These are phyloP conservation scores for Rhizomucor pusillus DNA, from an alignment of 371 early-diverging fungal genomes.

Conservation along the genomic window DNA sequence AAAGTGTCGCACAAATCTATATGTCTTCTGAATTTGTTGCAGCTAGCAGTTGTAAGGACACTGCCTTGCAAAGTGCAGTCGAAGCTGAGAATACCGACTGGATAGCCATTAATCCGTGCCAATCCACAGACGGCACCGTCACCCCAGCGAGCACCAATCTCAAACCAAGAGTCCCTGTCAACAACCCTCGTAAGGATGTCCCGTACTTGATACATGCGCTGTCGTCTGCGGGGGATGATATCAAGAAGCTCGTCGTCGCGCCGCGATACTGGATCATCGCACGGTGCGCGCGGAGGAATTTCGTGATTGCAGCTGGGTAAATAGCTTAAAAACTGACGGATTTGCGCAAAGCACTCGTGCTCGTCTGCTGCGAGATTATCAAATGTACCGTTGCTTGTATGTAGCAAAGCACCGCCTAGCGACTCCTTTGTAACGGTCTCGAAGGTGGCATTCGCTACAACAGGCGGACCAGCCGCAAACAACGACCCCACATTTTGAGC, in stretches of 20 bases:
- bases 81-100: conserved; percentile 41
- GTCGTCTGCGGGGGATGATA: conserved; percentile 39
- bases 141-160: conserved; percentile 45
- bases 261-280: conserved; percentile 22
- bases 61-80: conserved; percentile 39
- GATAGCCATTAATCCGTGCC: conserved; percentile 32
- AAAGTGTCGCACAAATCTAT: conserved; percentile 47
- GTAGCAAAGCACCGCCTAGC: conserved; percentile 36
- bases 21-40: conserved; percentile 43
- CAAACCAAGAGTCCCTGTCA: conserved; percentile 40
- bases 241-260: conserved; percentile 33
- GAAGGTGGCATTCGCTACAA: conserved; percentile 42
- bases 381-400: conserved; percentile 40
- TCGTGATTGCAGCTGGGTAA: conserved; percentile 28
- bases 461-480: conserved; percentile 44
- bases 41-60: conserved; percentile 32
- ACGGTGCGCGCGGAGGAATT: conserved; percentile 20
- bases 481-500: conserved; percentile 34
- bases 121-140: conserved; percentile 47
- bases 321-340: conserved; percentile 35
- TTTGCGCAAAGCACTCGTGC: conserved; percentile 38
- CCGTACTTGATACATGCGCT: conserved; percentile 39
- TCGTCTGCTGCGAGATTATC: conserved; percentile 39
- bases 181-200: conserved; percentile 33
- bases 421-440: conserved; percentile 40